Conservation (phyloP, 1,284 basidiomycete species). For the Sanghuangporus sanghuang region DNA sequence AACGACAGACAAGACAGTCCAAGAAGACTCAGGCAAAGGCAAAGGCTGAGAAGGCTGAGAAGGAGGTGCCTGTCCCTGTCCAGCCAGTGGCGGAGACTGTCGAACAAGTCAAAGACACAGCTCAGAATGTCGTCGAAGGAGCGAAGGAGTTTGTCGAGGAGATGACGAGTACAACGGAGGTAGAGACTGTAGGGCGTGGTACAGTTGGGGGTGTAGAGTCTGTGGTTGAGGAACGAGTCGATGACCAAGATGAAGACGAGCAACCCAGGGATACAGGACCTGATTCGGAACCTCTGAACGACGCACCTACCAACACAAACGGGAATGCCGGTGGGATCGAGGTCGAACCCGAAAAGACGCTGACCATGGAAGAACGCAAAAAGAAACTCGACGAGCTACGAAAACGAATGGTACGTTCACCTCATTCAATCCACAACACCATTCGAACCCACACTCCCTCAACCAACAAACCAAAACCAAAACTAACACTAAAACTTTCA, state of each 20-base stretch:
- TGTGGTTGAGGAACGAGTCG: no score
- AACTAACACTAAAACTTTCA: no score
- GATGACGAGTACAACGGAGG: constrained; percentile 2
- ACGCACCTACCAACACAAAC: background rate
- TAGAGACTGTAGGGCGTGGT: background rate
- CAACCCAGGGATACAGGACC: background rate
- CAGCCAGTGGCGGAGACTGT: background rate
- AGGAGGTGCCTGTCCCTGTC: no score
- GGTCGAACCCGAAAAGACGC: background rate
- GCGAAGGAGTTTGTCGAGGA: constrained; percentile 13
- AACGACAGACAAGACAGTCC: no score
- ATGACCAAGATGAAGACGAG: background rate
- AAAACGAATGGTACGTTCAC: constrained; percentile 40
- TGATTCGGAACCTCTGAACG: no score
- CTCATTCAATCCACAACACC: background rate
- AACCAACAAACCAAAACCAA: no score
- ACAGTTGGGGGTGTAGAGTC: background rate
- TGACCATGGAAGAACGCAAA: constrained; percentile 36
- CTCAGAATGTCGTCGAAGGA: background rate
- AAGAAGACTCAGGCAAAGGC: no score
- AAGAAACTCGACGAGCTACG: constrained; percentile 42
- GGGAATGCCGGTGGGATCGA: background rate
- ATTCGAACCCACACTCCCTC: no score
- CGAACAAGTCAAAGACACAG: background rate
- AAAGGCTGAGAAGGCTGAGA: no score